phyloP scores from a whole-genome alignment of 768 basidiomycete genomes.

The Pilatotrama ljubarskyi region DNA sequence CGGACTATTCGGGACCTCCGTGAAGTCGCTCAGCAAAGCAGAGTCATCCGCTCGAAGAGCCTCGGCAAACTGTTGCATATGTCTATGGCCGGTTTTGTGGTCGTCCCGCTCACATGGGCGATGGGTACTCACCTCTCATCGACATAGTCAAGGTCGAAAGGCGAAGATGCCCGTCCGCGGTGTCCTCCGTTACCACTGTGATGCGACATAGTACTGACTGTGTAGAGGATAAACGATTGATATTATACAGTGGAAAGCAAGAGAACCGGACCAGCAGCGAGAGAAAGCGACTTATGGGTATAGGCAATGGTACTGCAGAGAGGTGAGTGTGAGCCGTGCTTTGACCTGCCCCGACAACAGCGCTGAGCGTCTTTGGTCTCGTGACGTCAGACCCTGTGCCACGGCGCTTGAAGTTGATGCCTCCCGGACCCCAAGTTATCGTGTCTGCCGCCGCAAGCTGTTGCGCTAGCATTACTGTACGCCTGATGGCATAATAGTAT shows the following conservation, averaged over 20 bases:
- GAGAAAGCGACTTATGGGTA: slow-evolving; percentile 1
- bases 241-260: slow-evolving; percentile 12
- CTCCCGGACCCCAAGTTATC: not conserved
- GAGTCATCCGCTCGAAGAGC: slow-evolving; percentile 48
- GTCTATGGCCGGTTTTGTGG: slow-evolving; percentile 36
- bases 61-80: slow-evolving; percentile 75
- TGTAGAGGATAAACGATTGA: not conserved
- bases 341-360: not conserved
- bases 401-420: not conserved
- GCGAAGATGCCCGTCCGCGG: not conserved
- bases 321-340: not conserved
- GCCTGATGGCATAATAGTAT: no score
- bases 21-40: slow-evolving; percentile 16
- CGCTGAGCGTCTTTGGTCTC: not conserved
- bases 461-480: not conserved
- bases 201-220: not conserved
- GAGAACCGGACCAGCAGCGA: slow-evolving; percentile 8
- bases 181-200: not conserved
- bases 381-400: slow-evolving; percentile 15
- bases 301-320: not conserved
- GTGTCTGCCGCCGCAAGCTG: no score
- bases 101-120: slow-evolving; percentile 29
- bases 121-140: slow-evolving; percentile 58
- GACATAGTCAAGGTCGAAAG: slow-evolving; percentile 58
- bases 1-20: slow-evolving; percentile 27